Evolutionary conservation across 2,329 filamentous ascomycete species (phyloP), one percentile per base, ranked within the genome.

Genomic region (Dothideomycetidae sp.): DNA sequence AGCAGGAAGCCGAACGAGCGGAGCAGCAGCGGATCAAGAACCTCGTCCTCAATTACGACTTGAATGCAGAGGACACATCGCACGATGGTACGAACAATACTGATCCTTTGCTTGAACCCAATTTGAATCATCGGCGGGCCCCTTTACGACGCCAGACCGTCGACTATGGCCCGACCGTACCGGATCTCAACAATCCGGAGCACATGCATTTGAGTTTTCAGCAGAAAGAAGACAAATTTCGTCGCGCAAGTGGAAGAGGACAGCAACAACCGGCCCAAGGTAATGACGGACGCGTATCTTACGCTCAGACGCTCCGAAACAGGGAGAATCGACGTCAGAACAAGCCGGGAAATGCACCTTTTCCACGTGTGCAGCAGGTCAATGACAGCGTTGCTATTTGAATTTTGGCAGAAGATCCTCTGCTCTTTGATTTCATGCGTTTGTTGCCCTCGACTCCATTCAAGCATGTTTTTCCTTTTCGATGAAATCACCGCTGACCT

Each of bases 1-100:
- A 96, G 62, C 86, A 94, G 55, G 81, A 92, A 60, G 88, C 85
- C 2, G 88, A 96, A 56, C 79, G 81, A 37, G 90, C 93, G 54
- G 92, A 98, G 58, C 88, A 98, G 58, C 85, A 94, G 58, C 81
- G 90, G 44, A 98, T 98, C 73, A 98, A 98, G 66, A 93, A 84
- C 52, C 69, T 98, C 31, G 90, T 98, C 37, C 67, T 98, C 49
- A 96, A 94, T 59, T 93, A 94, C 54, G 90, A 98, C 61, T 74
- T 93, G 54, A 77, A 83, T 36, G 85, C 92, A 45, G 78, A 67
- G 48, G 82, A 92, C 36, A 19, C 10, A 13, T 53, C 59, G 53
- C 78, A 85, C 46, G 81, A 90, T 65, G 78, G 84, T 92, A 71
- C 59, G 50, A 50, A 48, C 47, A 7, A 26, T 26, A 7, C 21